phyloP scores from a whole-genome alignment of 2,329 filamentous ascomycete species.

The Hymenotorrendiella dingleyae region DNA sequence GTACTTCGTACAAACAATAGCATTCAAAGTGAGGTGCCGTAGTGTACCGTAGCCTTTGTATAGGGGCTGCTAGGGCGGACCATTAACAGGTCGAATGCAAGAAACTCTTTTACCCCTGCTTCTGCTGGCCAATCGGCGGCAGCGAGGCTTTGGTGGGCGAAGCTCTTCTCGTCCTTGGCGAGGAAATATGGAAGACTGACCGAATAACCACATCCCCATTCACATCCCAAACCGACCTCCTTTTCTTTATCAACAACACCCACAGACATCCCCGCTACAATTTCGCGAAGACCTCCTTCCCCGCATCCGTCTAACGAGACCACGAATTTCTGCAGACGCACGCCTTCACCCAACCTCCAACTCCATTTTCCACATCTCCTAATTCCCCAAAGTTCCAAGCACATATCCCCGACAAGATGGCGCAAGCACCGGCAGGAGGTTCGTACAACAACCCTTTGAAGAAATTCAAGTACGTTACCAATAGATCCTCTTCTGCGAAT shows the following conservation, averaged over 20 bases:
- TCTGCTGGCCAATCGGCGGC: too few species aligned
- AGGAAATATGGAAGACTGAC: too few species aligned
- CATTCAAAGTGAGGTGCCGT: too few species aligned
- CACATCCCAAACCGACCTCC: too few species aligned
- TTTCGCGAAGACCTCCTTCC: background rate
- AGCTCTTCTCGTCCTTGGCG: too few species aligned
- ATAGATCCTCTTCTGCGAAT: background rate
- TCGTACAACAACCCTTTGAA: slow-evolving; percentile 99
- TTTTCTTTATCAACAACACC: background rate
- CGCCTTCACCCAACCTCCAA: slow-evolving; percentile 5
- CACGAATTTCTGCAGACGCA: slow-evolving; percentile 13
- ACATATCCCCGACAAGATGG: slow-evolving; percentile 54
- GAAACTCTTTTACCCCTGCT: too few species aligned
- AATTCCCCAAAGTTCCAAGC: slow-evolving; percentile 1
- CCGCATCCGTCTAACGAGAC: slow-evolving; percentile 3
- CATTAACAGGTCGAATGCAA: too few species aligned
- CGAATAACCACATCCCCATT: too few species aligned
- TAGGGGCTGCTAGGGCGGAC: too few species aligned
- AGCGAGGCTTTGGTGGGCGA: too few species aligned
- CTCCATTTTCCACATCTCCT: background rate
- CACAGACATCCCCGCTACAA: background rate
- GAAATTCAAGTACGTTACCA: slow-evolving; percentile 85
- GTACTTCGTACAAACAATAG: too few species aligned
- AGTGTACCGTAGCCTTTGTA: too few species aligned
- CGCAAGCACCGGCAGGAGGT: slow-evolving; percentile 72